Base-by-base conservation (phyloP, 2,329 filamentous ascomycete species). In the Cordyceps militaris region DNA sequence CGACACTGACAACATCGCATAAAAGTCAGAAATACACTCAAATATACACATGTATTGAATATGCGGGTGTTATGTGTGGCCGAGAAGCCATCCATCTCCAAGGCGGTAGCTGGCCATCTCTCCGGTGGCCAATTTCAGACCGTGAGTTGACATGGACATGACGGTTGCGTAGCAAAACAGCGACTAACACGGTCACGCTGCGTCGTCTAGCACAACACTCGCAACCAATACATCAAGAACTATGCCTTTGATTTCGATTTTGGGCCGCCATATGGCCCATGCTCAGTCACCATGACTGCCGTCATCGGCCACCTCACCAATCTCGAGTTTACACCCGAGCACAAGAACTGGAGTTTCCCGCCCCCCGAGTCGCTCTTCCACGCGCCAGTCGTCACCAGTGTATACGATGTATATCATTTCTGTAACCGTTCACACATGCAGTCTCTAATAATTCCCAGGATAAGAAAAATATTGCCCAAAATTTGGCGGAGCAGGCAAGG, bases 221-320 rank as follows among this genome's bases (percentile, higher is more conserved):
- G 84, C 21, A 85, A 85, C 62, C 81, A 82, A 64, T 97, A 86
- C 73, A 87, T 96, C 71, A 97, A 97, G 70, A 99, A 99, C 67
- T 97, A 97, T 74, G 80, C 85, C 28, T 99, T 99, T 68, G 81
- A 87, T 47, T 99, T 94, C 73, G 85, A 90, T 69, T 99, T 99
- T 70, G 86, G 86, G 6, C 80, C 77, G 48, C 78, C 81, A 63
- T 96, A 91, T 88, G 91, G 92, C 21, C 79, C 79, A 61, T 96
- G 89, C 70, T 79, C 84, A 13, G 93, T 97, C 48, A 91, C 87
- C 44, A 97, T 99, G 89, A 99, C 94, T 57, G 91, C 88, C 61
- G 94, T 99, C 24, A 79, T 88, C 11, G 94, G 94, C 13, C 94
- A 99, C 73, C 79, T 99, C 62, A 91, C 89, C 32, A 79, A 78